phyloP scores from a whole-genome alignment of 2,329 filamentous ascomycete genomes.

The Penicillium sp. region DNA sequence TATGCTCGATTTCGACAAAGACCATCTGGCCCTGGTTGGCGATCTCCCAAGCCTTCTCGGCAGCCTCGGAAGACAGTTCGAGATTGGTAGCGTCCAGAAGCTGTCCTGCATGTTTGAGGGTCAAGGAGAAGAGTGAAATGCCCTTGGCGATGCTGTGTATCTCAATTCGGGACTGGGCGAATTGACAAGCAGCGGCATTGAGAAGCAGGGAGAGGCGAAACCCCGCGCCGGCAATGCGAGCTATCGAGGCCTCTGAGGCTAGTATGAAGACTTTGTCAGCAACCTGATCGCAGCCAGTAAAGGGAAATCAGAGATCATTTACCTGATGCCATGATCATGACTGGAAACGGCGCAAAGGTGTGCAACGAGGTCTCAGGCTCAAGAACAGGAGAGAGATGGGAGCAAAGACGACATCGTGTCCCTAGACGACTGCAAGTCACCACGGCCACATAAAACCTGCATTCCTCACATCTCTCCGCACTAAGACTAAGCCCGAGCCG shows the following conservation, averaged over 20 bases:
- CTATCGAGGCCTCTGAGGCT: conserved; percentile 23
- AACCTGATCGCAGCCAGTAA: not conserved
- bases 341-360: too few species aligned
- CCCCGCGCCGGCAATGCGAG: conserved; percentile 30
- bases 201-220: conserved; percentile 43
- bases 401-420: too few species aligned
- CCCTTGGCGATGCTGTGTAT: conserved; percentile 44
- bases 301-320: not conserved
- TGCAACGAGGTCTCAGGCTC: too few species aligned
- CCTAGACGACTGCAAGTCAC: too few species aligned
- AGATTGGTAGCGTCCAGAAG: conserved; percentile 32
- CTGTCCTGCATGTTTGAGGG: conserved; percentile 40
- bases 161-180: conserved; percentile 40
- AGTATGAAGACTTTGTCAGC: conserved; percentile 2
- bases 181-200: conserved; percentile 43
- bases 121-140: conserved; percentile 41
- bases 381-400: too few species aligned
- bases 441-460: conserved; percentile 6
- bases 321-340: conserved; percentile 17
- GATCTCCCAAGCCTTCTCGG: conserved; percentile 39
- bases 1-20: conserved; percentile 44
- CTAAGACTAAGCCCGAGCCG: conserved; percentile 16
- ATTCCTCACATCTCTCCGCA: too few species aligned
- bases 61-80: conserved; percentile 33
- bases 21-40: conserved; percentile 39